A percentile compares a stretch with the other conserved stretches of the same genome.
Conservation (phyloP, 2,329 filamentous ascomycete species). For the Exophiala sp. region DNA sequence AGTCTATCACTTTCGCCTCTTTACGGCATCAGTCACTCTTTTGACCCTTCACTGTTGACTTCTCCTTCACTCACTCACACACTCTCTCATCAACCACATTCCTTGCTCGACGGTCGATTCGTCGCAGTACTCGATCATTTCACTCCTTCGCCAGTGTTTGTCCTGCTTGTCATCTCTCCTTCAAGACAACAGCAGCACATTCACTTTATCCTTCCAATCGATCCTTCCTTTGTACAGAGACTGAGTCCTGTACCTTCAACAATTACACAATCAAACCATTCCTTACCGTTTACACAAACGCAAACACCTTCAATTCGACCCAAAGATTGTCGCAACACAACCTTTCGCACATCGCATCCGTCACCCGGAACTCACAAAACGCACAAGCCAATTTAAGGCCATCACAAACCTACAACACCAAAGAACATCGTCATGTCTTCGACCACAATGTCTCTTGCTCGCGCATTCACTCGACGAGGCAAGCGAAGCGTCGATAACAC, state of each 20-base stretch:
- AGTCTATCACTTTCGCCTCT: slow-evolving; percentile 10
- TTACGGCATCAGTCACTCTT: slow-evolving; percentile 18
- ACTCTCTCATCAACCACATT: slow-evolving; percentile 18
- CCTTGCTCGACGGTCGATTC: slow-evolving; percentile 26
- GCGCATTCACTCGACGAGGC: slow-evolving; percentile 48
- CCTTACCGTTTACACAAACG: background rate
- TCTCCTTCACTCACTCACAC: slow-evolving; percentile 4
- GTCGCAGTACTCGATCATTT: slow-evolving; percentile 16
- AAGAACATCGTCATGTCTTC: slow-evolving; percentile 9
- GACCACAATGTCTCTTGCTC: slow-evolving; percentile 34
- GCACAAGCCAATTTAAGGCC: slow-evolving; percentile 6
- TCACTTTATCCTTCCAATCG: slow-evolving; percentile 1
- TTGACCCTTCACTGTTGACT: slow-evolving; percentile 2
- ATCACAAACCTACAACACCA: background rate
- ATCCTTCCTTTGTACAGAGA: slow-evolving; percentile 14
- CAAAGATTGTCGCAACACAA: background rate
- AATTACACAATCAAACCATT: background rate
- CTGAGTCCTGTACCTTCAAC: slow-evolving; percentile 18
- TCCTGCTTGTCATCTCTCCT: slow-evolving; percentile 15
- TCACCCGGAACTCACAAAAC: slow-evolving; percentile 3
- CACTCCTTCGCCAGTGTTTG: slow-evolving; percentile 17
- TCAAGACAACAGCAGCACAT: slow-evolving; percentile 6
- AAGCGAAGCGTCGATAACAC: slow-evolving; percentile 45
- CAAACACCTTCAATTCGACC: slow-evolving; percentile 6
- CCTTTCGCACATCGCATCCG: background rate